A percentile compares a stretch with the other conserved stretches of the same genome.
These are phyloP conservation scores for Blumeriella jaapii DNA, from an alignment of 2,329 filamentous ascomycete species.

Conservation along the genomic window DNA sequence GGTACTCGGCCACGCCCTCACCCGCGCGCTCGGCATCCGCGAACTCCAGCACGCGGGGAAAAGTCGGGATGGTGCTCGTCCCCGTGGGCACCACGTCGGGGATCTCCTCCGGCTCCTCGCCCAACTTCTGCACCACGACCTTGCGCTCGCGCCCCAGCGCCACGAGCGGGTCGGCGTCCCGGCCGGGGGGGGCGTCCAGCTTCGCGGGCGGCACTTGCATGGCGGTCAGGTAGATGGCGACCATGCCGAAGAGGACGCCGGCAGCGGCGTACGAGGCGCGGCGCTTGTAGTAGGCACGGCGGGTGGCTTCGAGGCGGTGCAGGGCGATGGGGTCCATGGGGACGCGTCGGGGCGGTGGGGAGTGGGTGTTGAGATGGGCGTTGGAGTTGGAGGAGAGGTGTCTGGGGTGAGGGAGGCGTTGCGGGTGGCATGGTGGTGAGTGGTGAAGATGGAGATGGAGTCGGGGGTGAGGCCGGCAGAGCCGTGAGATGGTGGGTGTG, in stretches of 20 bases:
- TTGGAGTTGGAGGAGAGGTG: background rate
- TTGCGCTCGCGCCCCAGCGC: conserved; percentile 23
- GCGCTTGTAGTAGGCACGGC: conserved; percentile 23
- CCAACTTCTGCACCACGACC: conserved; percentile 22
- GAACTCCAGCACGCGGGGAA: conserved; percentile 23
- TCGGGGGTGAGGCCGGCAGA: conserved; percentile 1
- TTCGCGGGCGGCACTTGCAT: conserved; percentile 17
- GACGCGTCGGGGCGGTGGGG: conserved; percentile 2
- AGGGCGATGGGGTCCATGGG: conserved; percentile 21
- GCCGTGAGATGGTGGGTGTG: conserved; percentile 7
- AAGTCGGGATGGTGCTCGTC: conserved; percentile 24
- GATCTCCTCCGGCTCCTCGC: conserved; percentile 29
- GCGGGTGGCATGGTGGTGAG: no score
- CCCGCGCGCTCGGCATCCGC: conserved; percentile 15
- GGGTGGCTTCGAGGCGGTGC: conserved; percentile 21
- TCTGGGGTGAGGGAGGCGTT: conserved; percentile 7
- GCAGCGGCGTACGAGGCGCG: conserved; percentile 21
- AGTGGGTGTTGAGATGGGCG: conserved; percentile 2
- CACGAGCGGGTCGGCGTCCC: conserved; percentile 21
- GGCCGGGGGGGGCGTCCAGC: conserved; percentile 14
- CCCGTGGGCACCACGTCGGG: conserved; percentile 27
- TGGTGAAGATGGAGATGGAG: no score
- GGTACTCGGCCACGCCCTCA: conserved; percentile 54
- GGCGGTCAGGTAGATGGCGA: conserved; percentile 25
- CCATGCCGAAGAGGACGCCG: conserved; percentile 23